Evolutionary conservation across 1,139 yeast species (phyloP).

Genomic region (Magnusiomyces starmeri): DNA sequence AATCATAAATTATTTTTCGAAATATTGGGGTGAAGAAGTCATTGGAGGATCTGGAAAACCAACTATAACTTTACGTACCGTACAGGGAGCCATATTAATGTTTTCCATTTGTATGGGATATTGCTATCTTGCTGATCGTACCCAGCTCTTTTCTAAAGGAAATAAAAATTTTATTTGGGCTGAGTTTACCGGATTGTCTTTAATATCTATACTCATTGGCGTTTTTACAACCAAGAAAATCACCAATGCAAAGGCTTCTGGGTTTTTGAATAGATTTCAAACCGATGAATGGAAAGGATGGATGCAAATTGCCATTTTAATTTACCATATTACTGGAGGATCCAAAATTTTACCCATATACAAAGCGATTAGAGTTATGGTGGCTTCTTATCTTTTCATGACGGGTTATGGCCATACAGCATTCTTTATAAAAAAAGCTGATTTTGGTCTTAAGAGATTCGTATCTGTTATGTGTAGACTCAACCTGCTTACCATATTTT

Average conservation of each 20-base stretch:
- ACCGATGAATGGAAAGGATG: constrained; percentile 28
- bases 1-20: constrained; percentile 3
- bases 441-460: constrained; percentile 23
- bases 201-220: constrained; percentile 15
- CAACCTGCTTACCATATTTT: constrained; percentile 21
- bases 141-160: constrained; percentile 21
- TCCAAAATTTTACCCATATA: constrained; percentile 24
- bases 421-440: constrained; percentile 22
- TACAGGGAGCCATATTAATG: constrained; percentile 11
- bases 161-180: constrained; percentile 19
- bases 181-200: constrained; percentile 18
- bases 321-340: constrained; percentile 26
- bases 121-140: constrained; percentile 21
- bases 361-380: constrained; percentile 23
- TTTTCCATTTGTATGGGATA: constrained; percentile 19
- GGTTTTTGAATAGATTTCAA: constrained; percentile 23
- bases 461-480: constrained; percentile 23
- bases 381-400: constrained; percentile 26
- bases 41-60: background rate
- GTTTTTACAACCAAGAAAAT: constrained; percentile 13
- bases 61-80: background rate
- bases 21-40: background rate
- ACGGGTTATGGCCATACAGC: constrained; percentile 26
- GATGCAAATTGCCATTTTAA: constrained; percentile 25
- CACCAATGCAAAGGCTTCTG: constrained; percentile 14